Conservation (phyloP, 164 flowering plant species). For the Annona cherimola region DNA sequence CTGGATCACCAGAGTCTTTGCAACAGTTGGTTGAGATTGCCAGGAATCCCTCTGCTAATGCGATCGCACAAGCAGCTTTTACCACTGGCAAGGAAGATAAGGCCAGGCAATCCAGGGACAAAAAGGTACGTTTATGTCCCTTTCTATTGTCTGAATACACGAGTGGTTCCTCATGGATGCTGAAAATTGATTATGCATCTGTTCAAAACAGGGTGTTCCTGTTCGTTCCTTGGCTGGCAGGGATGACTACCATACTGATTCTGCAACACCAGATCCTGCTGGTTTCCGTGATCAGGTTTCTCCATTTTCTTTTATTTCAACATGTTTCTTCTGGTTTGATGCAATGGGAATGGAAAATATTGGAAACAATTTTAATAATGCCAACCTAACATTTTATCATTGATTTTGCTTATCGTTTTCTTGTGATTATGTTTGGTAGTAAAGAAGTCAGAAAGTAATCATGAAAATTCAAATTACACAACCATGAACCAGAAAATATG, state of each 20-base stretch:
- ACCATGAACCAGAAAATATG: not conserved
- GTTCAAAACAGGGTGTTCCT: constrained; percentile 32
- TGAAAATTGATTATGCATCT: constrained; percentile 5
- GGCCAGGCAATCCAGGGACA: constrained; percentile 50
- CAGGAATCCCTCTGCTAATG: constrained; percentile 57
- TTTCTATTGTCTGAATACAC: not conserved
- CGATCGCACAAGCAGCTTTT: constrained; percentile 26
- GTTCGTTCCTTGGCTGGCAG: constrained; percentile 28
- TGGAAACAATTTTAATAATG: not conserved
- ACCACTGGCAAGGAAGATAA: constrained; percentile 60
- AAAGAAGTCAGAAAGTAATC: not conserved
- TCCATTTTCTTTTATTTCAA: not conserved
- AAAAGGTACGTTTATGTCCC: constrained; percentile 40
- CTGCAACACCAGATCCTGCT: constrained; percentile 60
- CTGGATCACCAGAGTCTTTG: constrained; percentile 85
- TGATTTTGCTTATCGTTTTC: no score
- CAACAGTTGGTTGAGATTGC: constrained; percentile 80
- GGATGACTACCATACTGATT: constrained; percentile 55
- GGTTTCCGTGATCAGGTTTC: constrained; percentile 79
- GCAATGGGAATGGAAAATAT: not conserved
- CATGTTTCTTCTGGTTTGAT: not conserved
- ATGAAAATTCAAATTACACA: not conserved
- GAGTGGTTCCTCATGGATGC: not conserved
- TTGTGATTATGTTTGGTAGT: not conserved
- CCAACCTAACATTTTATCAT: no score